Percentiles rank a stretch among this genome's conserved stretches.
Conservation (phyloP, 768 basidiomycete genomes). For the Trametes maxima region DNA sequence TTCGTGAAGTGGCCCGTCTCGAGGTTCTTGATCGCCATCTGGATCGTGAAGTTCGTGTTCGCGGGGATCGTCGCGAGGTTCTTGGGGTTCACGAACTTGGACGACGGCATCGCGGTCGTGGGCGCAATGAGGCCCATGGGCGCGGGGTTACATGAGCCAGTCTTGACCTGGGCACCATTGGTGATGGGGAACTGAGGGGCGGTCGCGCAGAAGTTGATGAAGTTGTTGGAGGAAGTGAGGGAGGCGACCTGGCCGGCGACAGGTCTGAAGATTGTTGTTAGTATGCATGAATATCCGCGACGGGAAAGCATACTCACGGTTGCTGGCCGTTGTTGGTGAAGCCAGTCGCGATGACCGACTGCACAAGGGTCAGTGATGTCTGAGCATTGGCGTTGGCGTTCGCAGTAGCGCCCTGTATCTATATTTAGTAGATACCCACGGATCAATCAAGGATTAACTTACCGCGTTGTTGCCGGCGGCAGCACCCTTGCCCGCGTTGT, state of each 20-base stretch:
- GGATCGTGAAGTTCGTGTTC: constrained; percentile 57
- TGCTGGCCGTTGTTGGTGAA: constrained; percentile 54
- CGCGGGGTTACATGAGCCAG: constrained; percentile 62
- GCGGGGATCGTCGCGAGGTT: constrained; percentile 50
- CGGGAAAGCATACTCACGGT: background rate
- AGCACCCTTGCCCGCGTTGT: background rate
- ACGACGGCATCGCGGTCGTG: constrained; percentile 52
- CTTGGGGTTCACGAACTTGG: constrained; percentile 53
- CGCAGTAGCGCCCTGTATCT: background rate
- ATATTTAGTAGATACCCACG: background rate
- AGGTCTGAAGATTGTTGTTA: background rate
- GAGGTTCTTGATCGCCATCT: constrained; percentile 49
- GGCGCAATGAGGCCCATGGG: constrained; percentile 64
- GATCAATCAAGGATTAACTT: background rate
- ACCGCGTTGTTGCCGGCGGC: constrained; percentile 14
- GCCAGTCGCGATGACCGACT: constrained; percentile 45
- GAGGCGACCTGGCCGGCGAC: constrained; percentile 52
- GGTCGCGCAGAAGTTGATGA: constrained; percentile 57
- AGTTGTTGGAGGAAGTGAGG: constrained; percentile 63
- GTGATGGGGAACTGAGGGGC: constrained; percentile 42
- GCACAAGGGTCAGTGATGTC: constrained; percentile 41
- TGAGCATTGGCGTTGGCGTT: constrained; percentile 9
- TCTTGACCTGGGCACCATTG: constrained; percentile 44
- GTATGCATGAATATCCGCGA: background rate
- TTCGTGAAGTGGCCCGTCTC: constrained; percentile 64